Evolutionary conservation across 257 asterid genomes (phyloP).

Genomic region (Solanum medicagineum): DNA sequence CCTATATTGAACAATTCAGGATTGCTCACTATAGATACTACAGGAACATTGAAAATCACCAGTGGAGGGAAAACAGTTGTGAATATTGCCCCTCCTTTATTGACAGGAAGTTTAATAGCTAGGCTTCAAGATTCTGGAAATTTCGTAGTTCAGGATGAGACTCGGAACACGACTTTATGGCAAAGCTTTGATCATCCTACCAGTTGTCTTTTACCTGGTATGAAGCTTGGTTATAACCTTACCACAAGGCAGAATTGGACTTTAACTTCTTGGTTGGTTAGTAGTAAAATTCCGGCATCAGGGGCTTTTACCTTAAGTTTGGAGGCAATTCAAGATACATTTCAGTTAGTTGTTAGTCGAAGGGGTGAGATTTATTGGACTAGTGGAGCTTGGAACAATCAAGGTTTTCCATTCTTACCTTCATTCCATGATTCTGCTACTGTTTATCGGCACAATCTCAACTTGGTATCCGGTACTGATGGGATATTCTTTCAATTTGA

Average conservation of each 20-base stretch:
- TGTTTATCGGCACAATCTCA: not conserved
- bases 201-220: slow-evolving; percentile 38
- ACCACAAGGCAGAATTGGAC: slow-evolving; percentile 23
- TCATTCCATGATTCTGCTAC: not conserved
- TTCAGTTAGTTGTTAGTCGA: not conserved
- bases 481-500: not conserved
- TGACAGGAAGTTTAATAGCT: not conserved
- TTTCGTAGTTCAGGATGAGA: not conserved
- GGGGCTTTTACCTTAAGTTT: not conserved
- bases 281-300: slow-evolving; percentile 5
- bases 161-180: not conserved
- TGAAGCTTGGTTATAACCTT: slow-evolving; percentile 37
- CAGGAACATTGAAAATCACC: not conserved
- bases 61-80: not conserved
- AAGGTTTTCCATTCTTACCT: not conserved
- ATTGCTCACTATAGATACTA: not conserved
- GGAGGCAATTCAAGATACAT: not conserved
- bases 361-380: not conserved
- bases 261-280: slow-evolving; percentile 35
- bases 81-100: not conserved
- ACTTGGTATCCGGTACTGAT: not conserved
- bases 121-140: not conserved
- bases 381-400: not conserved
- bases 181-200: slow-evolving; percentile 53
- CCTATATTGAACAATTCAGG: not conserved